These are phyloP conservation scores for Remersonia thermophila DNA, from an alignment of 2,329 filamentous ascomycete species.

Conservation along the genomic window DNA sequence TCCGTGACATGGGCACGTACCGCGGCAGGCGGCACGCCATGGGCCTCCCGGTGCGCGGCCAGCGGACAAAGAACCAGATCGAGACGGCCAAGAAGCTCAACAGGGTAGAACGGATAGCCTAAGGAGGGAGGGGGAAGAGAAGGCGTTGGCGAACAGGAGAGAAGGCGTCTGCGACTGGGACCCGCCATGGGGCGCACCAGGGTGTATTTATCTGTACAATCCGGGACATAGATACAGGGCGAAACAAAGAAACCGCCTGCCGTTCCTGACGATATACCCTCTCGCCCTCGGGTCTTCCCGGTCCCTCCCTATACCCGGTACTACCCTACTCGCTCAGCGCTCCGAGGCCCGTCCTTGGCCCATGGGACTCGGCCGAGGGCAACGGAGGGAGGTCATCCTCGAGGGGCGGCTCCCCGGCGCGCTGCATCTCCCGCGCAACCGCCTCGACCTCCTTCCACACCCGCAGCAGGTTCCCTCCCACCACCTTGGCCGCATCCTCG, in stretches of 20 bases:
- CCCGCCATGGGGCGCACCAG: too few species aligned
- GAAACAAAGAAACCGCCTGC: background rate
- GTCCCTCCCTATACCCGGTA: too few species aligned
- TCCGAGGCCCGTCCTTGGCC: background rate
- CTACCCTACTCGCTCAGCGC: too few species aligned
- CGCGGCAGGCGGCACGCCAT: constrained; percentile 85
- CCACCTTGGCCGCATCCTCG: constrained; percentile 59
- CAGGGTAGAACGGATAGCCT: constrained; percentile 36
- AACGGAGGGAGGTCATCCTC: constrained; percentile 37
- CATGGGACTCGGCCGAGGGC: background rate
- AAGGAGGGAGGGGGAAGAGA: constrained; percentile 15
- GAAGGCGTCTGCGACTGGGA: background rate
- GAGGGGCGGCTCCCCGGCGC: constrained; percentile 36
- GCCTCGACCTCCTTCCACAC: constrained; percentile 73
- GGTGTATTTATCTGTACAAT: too few species aligned
- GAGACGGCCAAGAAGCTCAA: constrained; percentile 51
- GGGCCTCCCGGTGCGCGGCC: constrained; percentile 80
- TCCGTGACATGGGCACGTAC: constrained; percentile 87
- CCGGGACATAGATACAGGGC: background rate
- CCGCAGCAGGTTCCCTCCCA: constrained; percentile 67
- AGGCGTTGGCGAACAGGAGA: background rate
- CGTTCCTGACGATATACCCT: too few species aligned
- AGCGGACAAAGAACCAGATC: constrained; percentile 70
- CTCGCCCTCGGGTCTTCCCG: too few species aligned
- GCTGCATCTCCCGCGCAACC: constrained; percentile 55